A percentile compares a stretch with the other conserved stretches of the same genome.
phyloP scores from a whole-genome alignment of 345 rosid species.

The Acer negundo region DNA sequence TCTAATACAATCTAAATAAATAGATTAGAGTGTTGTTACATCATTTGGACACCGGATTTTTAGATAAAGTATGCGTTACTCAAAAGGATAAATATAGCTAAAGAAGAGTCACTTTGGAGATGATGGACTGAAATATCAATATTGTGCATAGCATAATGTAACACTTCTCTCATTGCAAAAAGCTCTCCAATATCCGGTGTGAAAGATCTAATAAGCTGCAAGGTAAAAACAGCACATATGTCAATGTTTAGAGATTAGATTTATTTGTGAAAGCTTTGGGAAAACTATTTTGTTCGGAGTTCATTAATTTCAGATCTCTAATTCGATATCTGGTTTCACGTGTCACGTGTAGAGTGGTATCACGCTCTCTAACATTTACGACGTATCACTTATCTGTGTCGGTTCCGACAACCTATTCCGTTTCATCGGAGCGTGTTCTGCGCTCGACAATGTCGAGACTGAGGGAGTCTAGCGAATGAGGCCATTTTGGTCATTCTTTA shows the following conservation, averaged over 20 bases:
- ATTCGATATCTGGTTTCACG: not conserved
- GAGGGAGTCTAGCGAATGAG: not conserved
- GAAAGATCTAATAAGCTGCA: no score
- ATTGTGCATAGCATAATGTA: no score
- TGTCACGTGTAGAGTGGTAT: not conserved
- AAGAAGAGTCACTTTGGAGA: no score
- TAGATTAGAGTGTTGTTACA: no score
- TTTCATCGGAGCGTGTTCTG: not conserved
- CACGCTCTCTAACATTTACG: not conserved
- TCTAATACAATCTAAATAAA: no score
- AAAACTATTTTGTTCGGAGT: not conserved
- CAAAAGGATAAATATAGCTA: no score
- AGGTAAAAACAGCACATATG: not conserved
- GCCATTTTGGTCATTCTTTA: not conserved
- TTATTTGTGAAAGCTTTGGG: not conserved
- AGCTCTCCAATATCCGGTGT: no score
- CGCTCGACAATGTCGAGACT: not conserved
- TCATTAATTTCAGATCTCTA: not conserved
- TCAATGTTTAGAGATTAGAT: not conserved
- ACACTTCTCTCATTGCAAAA: no score
- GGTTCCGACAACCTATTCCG: not conserved
- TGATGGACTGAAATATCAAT: no score
- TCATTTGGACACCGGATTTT: no score
- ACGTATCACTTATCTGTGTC: not conserved
- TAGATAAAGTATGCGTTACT: no score